phyloP scores from a whole-genome alignment of 345 rosid species.

The Cardamine chenopodiifolia region DNA sequence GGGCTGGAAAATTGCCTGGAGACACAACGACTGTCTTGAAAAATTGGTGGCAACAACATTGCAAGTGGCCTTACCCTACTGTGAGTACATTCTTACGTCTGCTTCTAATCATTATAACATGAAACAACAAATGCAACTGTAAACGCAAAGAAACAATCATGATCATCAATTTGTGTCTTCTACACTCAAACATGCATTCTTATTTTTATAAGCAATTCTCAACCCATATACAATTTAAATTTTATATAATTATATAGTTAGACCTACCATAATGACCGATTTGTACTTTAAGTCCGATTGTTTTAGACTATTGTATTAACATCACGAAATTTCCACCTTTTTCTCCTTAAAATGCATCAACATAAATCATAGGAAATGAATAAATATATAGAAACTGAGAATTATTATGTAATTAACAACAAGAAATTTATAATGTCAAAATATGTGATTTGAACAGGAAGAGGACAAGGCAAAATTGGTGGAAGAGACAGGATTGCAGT shows the following conservation, averaged over 20 bases:
- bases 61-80: slow-evolving; percentile 99
- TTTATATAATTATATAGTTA: background rate
- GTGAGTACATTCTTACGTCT: slow-evolving; percentile 48
- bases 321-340: too few relatives aligned
- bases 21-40: slow-evolving; percentile 94
- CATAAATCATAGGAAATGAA: background rate
- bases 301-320: too few relatives aligned
- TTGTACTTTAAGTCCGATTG: too few relatives aligned
- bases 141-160: too few relatives aligned
- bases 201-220: background rate
- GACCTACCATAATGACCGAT: background rate
- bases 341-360: background rate
- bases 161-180: background rate
- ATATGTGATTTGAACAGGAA: slow-evolving; percentile 59
- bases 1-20: slow-evolving; percentile 97
- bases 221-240: too few relatives aligned
- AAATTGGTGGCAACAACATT: slow-evolving; percentile 97
- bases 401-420: slow-evolving; percentile 1
- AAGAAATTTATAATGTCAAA: too few relatives aligned
- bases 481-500: slow-evolving; percentile 97
- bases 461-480: slow-evolving; percentile 98
- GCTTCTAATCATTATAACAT: background rate
- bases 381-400: background rate
- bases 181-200: background rate
- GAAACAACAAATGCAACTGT: background rate